Conservation (phyloP, 768 basidiomycete species). For the Russula emetica region DNA sequence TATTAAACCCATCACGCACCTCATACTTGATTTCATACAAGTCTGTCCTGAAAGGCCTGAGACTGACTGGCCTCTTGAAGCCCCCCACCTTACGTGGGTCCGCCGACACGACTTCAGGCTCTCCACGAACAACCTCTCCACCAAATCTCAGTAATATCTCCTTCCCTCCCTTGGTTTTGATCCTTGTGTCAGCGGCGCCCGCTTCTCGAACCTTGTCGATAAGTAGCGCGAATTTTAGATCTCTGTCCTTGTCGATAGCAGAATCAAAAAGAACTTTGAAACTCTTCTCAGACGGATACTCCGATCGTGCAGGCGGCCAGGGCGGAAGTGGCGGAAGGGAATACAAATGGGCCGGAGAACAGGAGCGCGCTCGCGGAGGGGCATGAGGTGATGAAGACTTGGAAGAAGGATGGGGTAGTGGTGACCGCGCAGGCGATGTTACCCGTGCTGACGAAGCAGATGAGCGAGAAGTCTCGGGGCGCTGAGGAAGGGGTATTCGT, state of each 20-base stretch:
- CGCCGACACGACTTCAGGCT: slow-evolving; percentile 38
- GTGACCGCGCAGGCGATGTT: slow-evolving; percentile 24
- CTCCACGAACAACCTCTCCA: slow-evolving; percentile 50
- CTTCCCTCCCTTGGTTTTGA: slow-evolving; percentile 61
- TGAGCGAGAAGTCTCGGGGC: slow-evolving; percentile 30
- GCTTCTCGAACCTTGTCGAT: slow-evolving; percentile 41
- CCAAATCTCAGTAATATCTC: slow-evolving; percentile 51
- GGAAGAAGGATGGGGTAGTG: slow-evolving; percentile 31
- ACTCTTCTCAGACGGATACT: slow-evolving; percentile 45
- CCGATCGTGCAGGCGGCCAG: slow-evolving; percentile 54
- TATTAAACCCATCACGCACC: slow-evolving; percentile 38
- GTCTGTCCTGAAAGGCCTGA: slow-evolving; percentile 37
- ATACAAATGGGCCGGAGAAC: slow-evolving; percentile 31
- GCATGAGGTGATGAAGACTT: slow-evolving; percentile 27
- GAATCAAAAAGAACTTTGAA: slow-evolving; percentile 67
- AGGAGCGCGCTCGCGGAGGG: slow-evolving; percentile 20
- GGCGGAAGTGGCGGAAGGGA: slow-evolving; percentile 44
- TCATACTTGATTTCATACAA: slow-evolving; percentile 52
- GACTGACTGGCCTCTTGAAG: slow-evolving; percentile 31
- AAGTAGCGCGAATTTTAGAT: slow-evolving; percentile 39
- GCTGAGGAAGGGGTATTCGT: slow-evolving; percentile 27
- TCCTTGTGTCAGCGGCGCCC: slow-evolving; percentile 38
- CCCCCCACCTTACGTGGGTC: slow-evolving; percentile 56
- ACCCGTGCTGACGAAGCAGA: slow-evolving; percentile 29
- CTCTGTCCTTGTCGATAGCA: slow-evolving; percentile 44